Evolutionary conservation across 257 asterid genomes (phyloP).

Genomic region (Euphrasia confusa): DNA sequence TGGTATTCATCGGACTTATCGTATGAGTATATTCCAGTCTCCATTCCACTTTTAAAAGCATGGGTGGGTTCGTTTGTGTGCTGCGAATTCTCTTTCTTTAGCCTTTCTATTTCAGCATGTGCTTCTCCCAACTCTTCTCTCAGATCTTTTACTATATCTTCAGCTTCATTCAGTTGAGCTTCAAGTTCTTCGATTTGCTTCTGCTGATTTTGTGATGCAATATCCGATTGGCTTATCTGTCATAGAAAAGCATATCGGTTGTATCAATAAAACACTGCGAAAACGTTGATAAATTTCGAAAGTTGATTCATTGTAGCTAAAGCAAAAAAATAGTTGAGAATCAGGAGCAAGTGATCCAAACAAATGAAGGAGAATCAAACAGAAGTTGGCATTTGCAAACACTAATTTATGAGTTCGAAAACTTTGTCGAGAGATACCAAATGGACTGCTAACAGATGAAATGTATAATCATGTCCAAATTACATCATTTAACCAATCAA

Average conservation of each 20-base stretch:
- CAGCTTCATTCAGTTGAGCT: constrained; percentile 91
- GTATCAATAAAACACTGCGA: not conserved
- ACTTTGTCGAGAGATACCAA: constrained; percentile 6
- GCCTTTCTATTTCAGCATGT: constrained; percentile 51
- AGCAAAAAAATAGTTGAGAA: not conserved
- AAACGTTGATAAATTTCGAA: constrained; percentile 1
- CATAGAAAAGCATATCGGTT: constrained; percentile 15
- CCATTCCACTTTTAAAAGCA: constrained; percentile 26
- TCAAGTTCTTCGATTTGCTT: constrained; percentile 73
- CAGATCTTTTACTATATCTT: constrained; percentile 79
- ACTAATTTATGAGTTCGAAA: not conserved
- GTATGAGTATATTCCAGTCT: constrained; percentile 21
- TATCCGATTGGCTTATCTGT: constrained; percentile 56
- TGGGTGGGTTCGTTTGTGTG: constrained; percentile 20
- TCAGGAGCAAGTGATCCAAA: too few species aligned
- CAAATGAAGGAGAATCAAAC: not conserved
- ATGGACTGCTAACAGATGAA: not conserved
- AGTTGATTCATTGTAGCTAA: not conserved
- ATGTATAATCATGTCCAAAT: constrained; percentile 2
- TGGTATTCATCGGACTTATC: not conserved
- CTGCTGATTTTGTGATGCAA: constrained; percentile 54
- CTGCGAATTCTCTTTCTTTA: constrained; percentile 32
- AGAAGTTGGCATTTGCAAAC: not conserved
- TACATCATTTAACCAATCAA: constrained; percentile 3
- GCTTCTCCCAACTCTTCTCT: constrained; percentile 65